Percentiles rank a stretch among this genome's conserved stretches.
These are phyloP conservation scores for Russula griseocarnosa DNA, from an alignment of 768 basidiomycete species.

Conservation along the genomic window DNA sequence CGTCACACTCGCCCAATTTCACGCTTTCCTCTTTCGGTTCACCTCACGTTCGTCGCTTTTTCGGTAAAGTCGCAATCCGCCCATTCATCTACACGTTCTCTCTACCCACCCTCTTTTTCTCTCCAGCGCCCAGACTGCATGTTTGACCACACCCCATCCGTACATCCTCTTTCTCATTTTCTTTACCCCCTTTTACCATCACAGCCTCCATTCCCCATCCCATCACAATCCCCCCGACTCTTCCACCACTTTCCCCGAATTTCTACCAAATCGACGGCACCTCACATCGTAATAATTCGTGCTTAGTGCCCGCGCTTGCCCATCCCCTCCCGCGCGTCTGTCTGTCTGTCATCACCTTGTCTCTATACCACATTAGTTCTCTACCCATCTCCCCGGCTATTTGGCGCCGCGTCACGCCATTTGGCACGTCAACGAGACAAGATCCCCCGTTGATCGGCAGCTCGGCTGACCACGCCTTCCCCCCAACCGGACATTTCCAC, in stretches of 20 bases:
- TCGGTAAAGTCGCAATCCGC: neutral
- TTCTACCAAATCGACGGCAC: neutral
- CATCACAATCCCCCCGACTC: too few species aligned
- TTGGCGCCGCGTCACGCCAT: slow-evolving; percentile 18
- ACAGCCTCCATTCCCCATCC: slow-evolving; percentile 21
- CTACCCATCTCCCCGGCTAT: neutral
- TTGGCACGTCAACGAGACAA: neutral
- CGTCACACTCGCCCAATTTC: neutral
- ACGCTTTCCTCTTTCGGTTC: neutral
- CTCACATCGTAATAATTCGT: slow-evolving; percentile 1
- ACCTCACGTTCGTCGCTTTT: slow-evolving; percentile 8
- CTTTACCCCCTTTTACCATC: neutral
- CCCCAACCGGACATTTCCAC: neutral
- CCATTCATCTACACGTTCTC: neutral
- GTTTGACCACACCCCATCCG: slow-evolving; percentile 10
- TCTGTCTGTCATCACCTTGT: neutral
- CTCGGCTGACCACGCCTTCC: neutral
- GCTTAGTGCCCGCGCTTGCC: neutral
- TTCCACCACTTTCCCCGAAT: neutral
- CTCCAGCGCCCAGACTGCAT: slow-evolving; percentile 18
- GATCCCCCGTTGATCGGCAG: slow-evolving; percentile 15
- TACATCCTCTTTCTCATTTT: neutral
- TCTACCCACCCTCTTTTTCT: slow-evolving; percentile 4
- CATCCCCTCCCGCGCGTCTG: neutral
- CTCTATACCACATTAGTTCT: neutral